Evolutionary conservation across 192 early-diverging fungal genomes (phyloP).

Genomic region (Coemansia sp.): DNA sequence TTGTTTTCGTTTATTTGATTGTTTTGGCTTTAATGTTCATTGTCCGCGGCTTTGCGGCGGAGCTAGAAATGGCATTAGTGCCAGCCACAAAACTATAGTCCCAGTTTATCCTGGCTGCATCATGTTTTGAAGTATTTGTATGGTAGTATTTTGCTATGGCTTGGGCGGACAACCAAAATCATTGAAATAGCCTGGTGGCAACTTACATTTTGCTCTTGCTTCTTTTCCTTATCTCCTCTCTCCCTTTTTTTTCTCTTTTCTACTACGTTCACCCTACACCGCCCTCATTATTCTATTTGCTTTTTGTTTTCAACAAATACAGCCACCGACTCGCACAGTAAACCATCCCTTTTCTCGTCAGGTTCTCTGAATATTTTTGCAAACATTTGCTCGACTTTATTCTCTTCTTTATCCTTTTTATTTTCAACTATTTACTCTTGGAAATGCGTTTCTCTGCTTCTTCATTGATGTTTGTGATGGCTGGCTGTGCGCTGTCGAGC

Average conservation of each 20-base stretch:
- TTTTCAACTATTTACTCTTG: background rate
- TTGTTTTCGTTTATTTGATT: too few relatives aligned
- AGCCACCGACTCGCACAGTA: background rate
- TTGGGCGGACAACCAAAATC: background rate
- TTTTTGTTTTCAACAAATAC: background rate
- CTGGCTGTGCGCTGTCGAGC: constrained; percentile 1
- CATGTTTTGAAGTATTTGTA: too few relatives aligned
- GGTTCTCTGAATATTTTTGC: background rate
- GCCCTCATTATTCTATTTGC: background rate
- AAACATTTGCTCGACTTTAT: background rate
- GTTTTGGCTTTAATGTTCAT: too few relatives aligned
- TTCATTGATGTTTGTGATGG: background rate
- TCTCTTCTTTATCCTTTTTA: background rate
- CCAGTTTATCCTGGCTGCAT: background rate
- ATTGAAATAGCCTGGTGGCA: background rate
- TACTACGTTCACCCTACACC: background rate
- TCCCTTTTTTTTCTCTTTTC: background rate
- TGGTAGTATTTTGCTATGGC: background rate
- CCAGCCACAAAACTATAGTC: background rate
- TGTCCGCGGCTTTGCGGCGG: too few relatives aligned
- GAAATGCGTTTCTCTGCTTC: background rate
- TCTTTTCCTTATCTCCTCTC: background rate
- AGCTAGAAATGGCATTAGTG: too few relatives aligned
- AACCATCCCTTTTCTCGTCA: background rate
- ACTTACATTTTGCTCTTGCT: background rate